These are phyloP conservation scores for Botrytis fragariae DNA, from an alignment of 2,329 filamentous ascomycete genomes.

Conservation along the genomic window DNA sequence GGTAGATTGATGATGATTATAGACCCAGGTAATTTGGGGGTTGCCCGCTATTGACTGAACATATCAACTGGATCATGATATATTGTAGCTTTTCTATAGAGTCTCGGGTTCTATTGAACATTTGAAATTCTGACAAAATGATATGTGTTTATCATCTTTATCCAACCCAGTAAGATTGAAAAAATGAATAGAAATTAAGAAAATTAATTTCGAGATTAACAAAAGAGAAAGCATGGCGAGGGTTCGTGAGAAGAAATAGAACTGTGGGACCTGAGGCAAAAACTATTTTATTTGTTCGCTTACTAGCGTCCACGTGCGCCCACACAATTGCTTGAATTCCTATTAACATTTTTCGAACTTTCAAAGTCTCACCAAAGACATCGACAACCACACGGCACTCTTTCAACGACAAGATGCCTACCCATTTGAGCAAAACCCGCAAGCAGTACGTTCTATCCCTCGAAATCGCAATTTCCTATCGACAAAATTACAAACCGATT, in stretches of 20 bases:
- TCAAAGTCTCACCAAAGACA: conserved; percentile 13
- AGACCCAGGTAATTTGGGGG: background rate
- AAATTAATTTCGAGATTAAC: background rate
- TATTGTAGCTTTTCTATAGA: background rate
- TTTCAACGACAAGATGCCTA: conserved; percentile 62
- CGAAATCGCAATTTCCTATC: conserved; percentile 15
- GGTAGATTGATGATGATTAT: background rate
- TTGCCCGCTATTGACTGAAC: background rate
- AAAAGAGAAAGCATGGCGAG: background rate
- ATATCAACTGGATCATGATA: background rate
- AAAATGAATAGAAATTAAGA: background rate
- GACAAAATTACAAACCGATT: conserved; percentile 13
- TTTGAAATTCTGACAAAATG: background rate
- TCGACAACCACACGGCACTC: conserved; percentile 33
- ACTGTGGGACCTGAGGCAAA: background rate
- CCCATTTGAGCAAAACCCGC: conserved; percentile 71
- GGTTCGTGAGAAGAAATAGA: background rate
- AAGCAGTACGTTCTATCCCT: conserved; percentile 62
- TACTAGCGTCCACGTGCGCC: conserved; percentile 15
- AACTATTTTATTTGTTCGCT: conserved; percentile 12
- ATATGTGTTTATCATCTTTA: background rate
- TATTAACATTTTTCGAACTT: conserved; percentile 6
- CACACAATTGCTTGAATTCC: conserved; percentile 5
- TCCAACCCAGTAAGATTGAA: background rate
- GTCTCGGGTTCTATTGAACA: background rate